Conservation (phyloP, 192 early-diverging fungal genomes). For the Coemansia sp. region DNA sequence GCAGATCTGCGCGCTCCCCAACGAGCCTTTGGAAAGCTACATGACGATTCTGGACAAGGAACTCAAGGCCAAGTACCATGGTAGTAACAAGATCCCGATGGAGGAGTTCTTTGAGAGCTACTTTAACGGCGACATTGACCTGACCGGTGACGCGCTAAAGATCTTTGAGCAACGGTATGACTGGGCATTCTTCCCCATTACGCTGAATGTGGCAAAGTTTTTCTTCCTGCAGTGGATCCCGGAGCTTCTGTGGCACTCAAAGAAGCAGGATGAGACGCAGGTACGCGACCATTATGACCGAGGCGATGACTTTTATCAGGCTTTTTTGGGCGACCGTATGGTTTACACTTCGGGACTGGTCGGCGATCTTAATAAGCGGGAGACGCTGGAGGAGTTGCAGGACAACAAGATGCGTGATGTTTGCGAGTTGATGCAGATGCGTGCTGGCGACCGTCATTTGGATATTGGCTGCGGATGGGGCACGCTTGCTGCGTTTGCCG, state of each 20-base stretch:
- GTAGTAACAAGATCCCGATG: constrained; percentile 91
- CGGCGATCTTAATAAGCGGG: constrained; percentile 67
- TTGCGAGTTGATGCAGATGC: constrained; percentile 81
- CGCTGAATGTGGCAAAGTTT: constrained; percentile 83
- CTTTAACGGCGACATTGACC: constrained; percentile 94
- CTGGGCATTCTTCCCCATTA: constrained; percentile 89
- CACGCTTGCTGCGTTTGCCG: constrained; percentile 84
- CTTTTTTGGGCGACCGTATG: constrained; percentile 93
- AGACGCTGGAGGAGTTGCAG: constrained; percentile 93
- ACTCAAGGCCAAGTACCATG: constrained; percentile 73
- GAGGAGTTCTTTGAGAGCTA: constrained; percentile 97
- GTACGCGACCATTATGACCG: constrained; percentile 98
- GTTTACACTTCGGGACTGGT: constrained; percentile 96
- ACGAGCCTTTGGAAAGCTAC: constrained; percentile 83
- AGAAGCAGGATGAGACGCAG: constrained; percentile 97
- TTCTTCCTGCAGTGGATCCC: constrained; percentile 97
- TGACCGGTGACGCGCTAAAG: constrained; percentile 84
- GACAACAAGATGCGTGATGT: constrained; percentile 94
- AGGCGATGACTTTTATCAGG: constrained; percentile 96
- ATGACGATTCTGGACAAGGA: constrained; percentile 82
- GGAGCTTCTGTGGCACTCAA: constrained; percentile 94
- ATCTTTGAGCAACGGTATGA: constrained; percentile 91
- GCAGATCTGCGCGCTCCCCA: constrained; percentile 74
- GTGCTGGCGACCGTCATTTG: constrained; percentile 84
- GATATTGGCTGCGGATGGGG: constrained; percentile 99